These are phyloP conservation scores for Carex parvula DNA, from an alignment of 176 grass and related monocot species.

Conservation along the genomic window DNA sequence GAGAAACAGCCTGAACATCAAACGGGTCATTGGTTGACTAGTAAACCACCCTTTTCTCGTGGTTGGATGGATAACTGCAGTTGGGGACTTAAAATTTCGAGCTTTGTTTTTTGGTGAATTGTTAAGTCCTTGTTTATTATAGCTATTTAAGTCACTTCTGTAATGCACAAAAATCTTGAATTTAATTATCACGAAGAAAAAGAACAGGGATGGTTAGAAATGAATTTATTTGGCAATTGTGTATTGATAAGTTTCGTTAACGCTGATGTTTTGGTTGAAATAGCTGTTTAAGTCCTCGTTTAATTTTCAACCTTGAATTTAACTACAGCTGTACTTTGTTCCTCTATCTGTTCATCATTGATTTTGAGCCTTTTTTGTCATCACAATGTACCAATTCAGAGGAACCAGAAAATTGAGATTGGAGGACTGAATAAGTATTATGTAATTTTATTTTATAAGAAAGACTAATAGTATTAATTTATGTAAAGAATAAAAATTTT, in stretches of 20 bases:
- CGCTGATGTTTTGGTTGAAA: no score
- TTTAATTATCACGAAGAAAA: background rate
- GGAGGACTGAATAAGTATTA: no score
- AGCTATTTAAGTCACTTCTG: background rate
- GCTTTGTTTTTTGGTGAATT: background rate
- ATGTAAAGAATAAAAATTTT: no score
- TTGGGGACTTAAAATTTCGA: background rate
- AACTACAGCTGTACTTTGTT: background rate
- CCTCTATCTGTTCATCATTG: background rate
- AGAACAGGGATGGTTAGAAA: background rate
- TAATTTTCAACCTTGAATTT: no score
- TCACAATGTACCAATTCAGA: no score
- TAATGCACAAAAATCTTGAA: background rate
- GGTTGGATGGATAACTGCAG: background rate
- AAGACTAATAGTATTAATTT: no score
- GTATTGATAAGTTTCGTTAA: background rate
- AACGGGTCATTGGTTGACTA: background rate
- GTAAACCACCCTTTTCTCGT: background rate
- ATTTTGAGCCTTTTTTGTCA: background rate
- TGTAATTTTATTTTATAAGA: no score
- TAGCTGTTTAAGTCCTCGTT: no score
- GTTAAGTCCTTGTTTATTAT: background rate
- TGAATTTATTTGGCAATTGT: background rate
- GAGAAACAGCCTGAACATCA: no score
- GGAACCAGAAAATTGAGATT: no score